Percentiles rank a stretch among this genome's conserved stretches.
Evolutionary conservation across 1,139 yeast genomes (phyloP).

Genomic region (Diutina sp.): DNA sequence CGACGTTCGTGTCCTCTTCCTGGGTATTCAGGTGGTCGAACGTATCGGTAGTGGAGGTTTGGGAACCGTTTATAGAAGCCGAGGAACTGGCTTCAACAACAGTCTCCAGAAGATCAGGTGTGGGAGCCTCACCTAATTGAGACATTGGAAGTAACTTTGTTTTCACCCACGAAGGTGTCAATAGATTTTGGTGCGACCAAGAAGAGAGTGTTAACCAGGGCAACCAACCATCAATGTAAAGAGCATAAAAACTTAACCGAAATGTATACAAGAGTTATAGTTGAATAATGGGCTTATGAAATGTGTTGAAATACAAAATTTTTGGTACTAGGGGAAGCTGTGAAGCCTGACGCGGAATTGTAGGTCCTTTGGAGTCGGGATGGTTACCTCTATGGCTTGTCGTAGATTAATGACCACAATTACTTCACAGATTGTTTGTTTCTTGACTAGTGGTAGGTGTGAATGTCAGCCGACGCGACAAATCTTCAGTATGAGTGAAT

Average conservation of each 20-base stretch:
- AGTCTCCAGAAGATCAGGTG: background rate
- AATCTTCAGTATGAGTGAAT: no score
- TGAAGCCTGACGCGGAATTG: no score
- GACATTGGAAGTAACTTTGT: background rate
- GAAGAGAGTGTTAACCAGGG: background rate
- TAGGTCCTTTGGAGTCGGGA: no score
- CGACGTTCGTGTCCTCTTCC: background rate
- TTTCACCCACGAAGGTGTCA: background rate
- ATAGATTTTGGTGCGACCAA: background rate
- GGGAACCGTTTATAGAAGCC: background rate
- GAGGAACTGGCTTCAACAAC: background rate
- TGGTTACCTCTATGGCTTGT: no score
- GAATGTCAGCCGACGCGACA: no score
- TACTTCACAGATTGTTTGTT: no score
- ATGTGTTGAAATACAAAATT: no score
- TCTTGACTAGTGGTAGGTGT: no score
- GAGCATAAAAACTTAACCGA: background rate
- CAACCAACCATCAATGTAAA: background rate
- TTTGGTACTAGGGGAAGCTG: no score
- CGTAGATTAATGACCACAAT: no score
- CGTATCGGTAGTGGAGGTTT: background rate
- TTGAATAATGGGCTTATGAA: no score
- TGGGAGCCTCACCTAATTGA: background rate
- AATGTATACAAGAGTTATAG: no score
- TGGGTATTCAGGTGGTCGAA: background rate